Percentiles rank a stretch among this genome's conserved stretches.
Conservation (phyloP, 2,329 filamentous ascomycete genomes). For the Aureobasidium sp. region DNA sequence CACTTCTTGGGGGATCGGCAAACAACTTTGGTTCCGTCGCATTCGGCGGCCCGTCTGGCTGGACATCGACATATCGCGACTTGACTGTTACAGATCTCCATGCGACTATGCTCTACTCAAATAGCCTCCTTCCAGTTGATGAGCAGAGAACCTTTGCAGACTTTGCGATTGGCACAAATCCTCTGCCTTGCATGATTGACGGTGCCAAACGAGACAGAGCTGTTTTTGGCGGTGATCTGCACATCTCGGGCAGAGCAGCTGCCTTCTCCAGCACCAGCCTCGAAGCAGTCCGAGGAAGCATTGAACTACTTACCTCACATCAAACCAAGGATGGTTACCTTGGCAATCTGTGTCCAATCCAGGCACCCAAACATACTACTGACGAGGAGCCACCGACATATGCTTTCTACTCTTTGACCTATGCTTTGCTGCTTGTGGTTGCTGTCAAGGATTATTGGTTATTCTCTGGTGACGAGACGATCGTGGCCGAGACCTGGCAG, state of each 20-base stretch:
- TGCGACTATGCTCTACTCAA: background rate
- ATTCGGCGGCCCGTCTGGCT: background rate
- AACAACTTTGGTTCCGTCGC: background rate
- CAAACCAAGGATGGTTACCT: conserved; percentile 14
- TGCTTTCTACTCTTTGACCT: conserved; percentile 15
- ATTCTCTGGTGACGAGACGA: background rate
- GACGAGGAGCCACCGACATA: conserved; percentile 14
- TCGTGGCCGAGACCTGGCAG: background rate
- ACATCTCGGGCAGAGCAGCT: background rate
- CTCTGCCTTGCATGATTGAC: conserved; percentile 13
- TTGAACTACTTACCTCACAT: conserved; percentile 13
- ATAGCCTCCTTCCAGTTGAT: background rate
- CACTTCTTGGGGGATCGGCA: background rate
- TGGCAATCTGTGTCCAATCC: conserved; percentile 16
- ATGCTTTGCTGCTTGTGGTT: conserved; percentile 13
- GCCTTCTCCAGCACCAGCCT: background rate
- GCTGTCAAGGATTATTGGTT: background rate
- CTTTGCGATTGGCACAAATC: background rate
- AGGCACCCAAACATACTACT: conserved; percentile 12
- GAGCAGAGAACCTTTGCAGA: background rate
- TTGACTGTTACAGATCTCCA: background rate
- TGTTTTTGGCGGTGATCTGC: conserved; percentile 13
- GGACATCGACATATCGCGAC: background rate
- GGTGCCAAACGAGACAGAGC: conserved; percentile 16
- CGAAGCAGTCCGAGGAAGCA: background rate